Base-by-base conservation (phyloP, 2,329 filamentous ascomycete genomes). In the Aciculosporium take region DNA sequence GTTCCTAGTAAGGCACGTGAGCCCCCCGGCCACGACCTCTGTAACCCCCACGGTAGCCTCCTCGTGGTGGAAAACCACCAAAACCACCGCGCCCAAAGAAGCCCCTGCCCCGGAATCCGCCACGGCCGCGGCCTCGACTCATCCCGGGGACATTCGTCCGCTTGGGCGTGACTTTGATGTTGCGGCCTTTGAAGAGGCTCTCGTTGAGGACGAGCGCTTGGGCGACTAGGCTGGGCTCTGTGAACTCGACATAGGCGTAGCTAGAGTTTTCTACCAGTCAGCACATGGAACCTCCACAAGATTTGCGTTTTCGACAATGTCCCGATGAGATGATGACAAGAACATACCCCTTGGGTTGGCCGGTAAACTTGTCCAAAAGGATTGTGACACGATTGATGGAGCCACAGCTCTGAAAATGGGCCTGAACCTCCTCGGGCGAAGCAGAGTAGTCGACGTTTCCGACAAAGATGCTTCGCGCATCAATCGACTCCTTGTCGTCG, bases 301-400 rank as follows among this genome's bases (percentile, higher is more conserved):
- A 5, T 38, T 2, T 6, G n/a, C 4, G 9, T 18, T 15, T 32
- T 13, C 27, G 7, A 25, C 29, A 5, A 7, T 9, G 30, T 32
- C 15, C 17, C 8, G 30, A 13, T 8, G 17, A 10, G 8, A 32
- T 20, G 1, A 7, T 8, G 15, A 20, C 15, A 18, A 32, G 13
- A 30, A 43, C 28, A 9, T 69, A 94, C 88, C 91, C 91, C 71
- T 98, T 98, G n/a, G 91, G 91, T 69, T 96, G 88, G 49, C 91
- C 91, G 9, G 88, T 94, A 58, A 95, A 96, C 69, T 98, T 98
- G 68, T 98, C 91, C 52, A 98, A 68, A 52, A 98, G 69, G 51
- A 98, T 98, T 1, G 91, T 98, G 45, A 98, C 91, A 46, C 91
- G 82, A 64, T 98, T 98, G 70, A 98, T 98, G 51, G 84, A 86